phyloP scores from a whole-genome alignment of 805 yeast genomes.

The Metschnikowia koreensis region DNA sequence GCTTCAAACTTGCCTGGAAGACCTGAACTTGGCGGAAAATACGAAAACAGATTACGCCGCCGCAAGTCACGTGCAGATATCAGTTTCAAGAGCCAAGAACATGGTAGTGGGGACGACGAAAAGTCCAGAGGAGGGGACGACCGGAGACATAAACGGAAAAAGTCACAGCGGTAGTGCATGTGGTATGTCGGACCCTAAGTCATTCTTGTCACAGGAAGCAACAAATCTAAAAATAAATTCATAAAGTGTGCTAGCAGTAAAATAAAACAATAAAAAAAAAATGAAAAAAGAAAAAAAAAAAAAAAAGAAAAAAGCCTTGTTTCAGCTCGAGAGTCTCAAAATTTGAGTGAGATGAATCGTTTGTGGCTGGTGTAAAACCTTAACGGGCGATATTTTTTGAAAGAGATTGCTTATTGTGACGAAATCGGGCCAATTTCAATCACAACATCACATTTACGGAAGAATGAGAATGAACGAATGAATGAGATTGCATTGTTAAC shows the following conservation, averaged over 20 bases:
- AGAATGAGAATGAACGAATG: too few relatives aligned
- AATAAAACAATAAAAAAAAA: too few relatives aligned
- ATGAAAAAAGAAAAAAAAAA: too few relatives aligned
- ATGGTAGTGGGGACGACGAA: not conserved
- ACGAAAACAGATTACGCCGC: constrained; percentile 19
- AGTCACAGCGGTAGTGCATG: constrained; percentile 6
- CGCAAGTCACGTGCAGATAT: constrained; percentile 16
- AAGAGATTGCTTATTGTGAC: too few relatives aligned
- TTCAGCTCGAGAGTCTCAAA: too few relatives aligned
- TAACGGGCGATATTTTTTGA: too few relatives aligned
- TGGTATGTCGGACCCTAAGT: not conserved
- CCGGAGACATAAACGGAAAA: constrained; percentile 6
- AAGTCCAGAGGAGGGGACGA: constrained; percentile 2
- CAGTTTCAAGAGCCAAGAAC: not conserved
- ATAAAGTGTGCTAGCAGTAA: not conserved
- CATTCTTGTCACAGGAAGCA: not conserved
- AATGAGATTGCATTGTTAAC: too few relatives aligned
- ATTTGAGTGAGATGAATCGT: too few relatives aligned
- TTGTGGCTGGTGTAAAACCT: too few relatives aligned
- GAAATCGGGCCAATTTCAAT: too few relatives aligned
- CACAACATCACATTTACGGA: too few relatives aligned
- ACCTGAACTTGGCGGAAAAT: constrained; percentile 17
- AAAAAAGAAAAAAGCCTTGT: not conserved
- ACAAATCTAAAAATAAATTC: constrained; percentile 1
- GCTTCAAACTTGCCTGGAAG: not conserved